These are phyloP conservation scores for Cymbidium sinense DNA, from an alignment of 106 monocot species.

Conservation along the genomic window DNA sequence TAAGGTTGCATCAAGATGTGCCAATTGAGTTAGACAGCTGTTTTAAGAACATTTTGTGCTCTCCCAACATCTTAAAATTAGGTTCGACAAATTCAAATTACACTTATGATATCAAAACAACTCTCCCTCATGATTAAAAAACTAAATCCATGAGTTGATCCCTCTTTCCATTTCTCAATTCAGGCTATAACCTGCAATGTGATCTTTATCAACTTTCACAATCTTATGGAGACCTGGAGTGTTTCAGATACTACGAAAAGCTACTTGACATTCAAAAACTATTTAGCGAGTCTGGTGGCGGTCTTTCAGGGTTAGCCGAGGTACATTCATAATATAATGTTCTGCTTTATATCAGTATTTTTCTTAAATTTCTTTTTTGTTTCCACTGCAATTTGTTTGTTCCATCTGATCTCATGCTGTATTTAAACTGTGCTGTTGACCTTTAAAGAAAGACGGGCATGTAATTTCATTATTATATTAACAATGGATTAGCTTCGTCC, in stretches of 20 bases:
- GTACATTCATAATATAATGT: slow-evolving; percentile 26
- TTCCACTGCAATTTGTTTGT: neutral
- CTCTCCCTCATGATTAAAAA: neutral
- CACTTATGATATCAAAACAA: neutral
- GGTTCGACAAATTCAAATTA: slow-evolving; percentile 38
- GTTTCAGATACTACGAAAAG: slow-evolving; percentile 85
- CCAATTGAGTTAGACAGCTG: slow-evolving; percentile 49
- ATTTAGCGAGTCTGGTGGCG: slow-evolving; percentile 72
- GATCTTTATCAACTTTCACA: slow-evolving; percentile 77
- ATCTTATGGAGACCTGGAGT: slow-evolving; percentile 86
- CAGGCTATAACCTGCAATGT: slow-evolving; percentile 96
- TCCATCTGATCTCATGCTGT: neutral
- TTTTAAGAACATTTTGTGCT: slow-evolving; percentile 72
- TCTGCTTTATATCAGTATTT: neutral
- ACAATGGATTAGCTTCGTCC: neutral
- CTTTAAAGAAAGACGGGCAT: neutral
- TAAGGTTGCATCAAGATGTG: slow-evolving; percentile 76
- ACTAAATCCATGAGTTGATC: neutral
- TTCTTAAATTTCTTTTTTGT: no score
- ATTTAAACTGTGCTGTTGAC: neutral
- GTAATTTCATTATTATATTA: neutral
- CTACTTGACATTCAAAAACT: slow-evolving; percentile 90
- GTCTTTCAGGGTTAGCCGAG: slow-evolving; percentile 80
- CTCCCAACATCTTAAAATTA: slow-evolving; percentile 79
- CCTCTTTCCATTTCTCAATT: slow-evolving; percentile 2